A percentile compares a stretch with the other conserved stretches of the same genome.
phyloP scores from a whole-genome alignment of 257 asterid genomes.

The Nicotiana knightiana region DNA sequence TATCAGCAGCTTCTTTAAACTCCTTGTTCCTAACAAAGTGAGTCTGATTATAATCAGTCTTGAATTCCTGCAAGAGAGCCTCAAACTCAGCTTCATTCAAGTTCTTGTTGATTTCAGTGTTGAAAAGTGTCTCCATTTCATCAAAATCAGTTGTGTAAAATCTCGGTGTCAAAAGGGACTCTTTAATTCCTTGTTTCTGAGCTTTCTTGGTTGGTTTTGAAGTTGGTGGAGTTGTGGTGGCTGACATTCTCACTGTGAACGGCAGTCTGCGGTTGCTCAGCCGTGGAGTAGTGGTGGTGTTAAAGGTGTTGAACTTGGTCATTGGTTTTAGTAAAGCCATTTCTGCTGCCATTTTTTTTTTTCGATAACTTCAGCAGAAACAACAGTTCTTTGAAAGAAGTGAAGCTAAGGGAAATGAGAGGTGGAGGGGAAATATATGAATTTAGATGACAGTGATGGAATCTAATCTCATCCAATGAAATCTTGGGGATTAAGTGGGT shows the following conservation, averaged over 20 bases:
- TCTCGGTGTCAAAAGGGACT: constrained; percentile 63
- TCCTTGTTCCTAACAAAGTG: constrained; percentile 89
- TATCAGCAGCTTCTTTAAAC: constrained; percentile 89
- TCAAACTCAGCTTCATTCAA: constrained; percentile 77
- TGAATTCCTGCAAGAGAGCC: constrained; percentile 87
- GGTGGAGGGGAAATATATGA: constrained; percentile 12
- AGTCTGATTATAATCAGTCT: constrained; percentile 95
- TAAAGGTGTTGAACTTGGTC: constrained; percentile 34
- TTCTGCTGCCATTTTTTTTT: constrained; percentile 47
- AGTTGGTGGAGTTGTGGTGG: constrained; percentile 37
- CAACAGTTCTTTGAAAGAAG: background rate
- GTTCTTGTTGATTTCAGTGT: constrained; percentile 84
- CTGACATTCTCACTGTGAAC: constrained; percentile 50
- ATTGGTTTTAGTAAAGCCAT: constrained; percentile 76
- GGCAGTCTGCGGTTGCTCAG: constrained; percentile 12
- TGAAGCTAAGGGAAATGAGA: constrained; percentile 4
- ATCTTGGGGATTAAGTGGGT: constrained; percentile 31
- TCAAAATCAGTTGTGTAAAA: constrained; percentile 92
- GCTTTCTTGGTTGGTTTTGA: constrained; percentile 36
- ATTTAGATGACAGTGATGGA: constrained; percentile 19
- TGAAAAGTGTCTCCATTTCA: constrained; percentile 96
- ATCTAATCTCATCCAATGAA: constrained; percentile 64
- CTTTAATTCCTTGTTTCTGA: constrained; percentile 55
- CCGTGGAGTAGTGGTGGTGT: constrained; percentile 27
- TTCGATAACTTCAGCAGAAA: background rate